These are phyloP conservation scores for Alnus rubra DNA, from an alignment of 306 rosid species.

Conservation along the genomic window DNA sequence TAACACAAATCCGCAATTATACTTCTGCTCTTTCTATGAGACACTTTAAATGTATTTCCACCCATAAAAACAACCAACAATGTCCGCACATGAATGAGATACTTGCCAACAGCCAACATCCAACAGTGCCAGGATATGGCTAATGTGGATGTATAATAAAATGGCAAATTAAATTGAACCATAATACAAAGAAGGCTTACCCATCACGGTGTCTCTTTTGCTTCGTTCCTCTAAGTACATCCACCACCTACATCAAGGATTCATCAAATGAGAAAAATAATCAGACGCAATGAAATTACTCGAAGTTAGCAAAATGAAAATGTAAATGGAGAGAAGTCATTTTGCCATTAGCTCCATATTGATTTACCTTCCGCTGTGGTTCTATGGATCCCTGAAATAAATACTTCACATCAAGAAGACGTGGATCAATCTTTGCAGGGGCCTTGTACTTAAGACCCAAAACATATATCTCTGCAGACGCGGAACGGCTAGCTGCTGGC, in stretches of 20 bases:
- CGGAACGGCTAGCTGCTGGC: slow-evolving; percentile 87
- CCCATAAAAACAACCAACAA: not conserved
- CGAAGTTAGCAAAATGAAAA: not conserved
- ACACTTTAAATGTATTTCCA: not conserved
- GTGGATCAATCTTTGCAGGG: slow-evolving; percentile 92
- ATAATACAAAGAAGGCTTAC: slow-evolving; percentile 41
- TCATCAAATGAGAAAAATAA: slow-evolving; percentile 11
- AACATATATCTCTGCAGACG: slow-evolving; percentile 93
- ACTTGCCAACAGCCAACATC: too few species aligned
- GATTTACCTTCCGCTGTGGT: slow-evolving; percentile 68
- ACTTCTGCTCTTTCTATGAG: not conserved
- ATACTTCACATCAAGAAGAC: slow-evolving; percentile 83
- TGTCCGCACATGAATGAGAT: not conserved
- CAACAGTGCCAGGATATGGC: not conserved
- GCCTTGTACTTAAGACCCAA: slow-evolving; percentile 85
- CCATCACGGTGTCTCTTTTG: slow-evolving; percentile 96
- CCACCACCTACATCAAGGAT: slow-evolving; percentile 61
- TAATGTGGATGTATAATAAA: not conserved
- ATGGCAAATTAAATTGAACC: not conserved
- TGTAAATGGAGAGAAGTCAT: not conserved
- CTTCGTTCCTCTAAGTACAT: slow-evolving; percentile 80
- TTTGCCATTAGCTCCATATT: slow-evolving; percentile 1
- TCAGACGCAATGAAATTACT: not conserved
- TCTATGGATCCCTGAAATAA: slow-evolving; percentile 77
- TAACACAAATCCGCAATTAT: not conserved